A percentile compares a stretch with the other conserved stretches of the same genome.
phyloP scores from a whole-genome alignment of 805 yeast genomes.

The Metschnikowia lunata region DNA sequence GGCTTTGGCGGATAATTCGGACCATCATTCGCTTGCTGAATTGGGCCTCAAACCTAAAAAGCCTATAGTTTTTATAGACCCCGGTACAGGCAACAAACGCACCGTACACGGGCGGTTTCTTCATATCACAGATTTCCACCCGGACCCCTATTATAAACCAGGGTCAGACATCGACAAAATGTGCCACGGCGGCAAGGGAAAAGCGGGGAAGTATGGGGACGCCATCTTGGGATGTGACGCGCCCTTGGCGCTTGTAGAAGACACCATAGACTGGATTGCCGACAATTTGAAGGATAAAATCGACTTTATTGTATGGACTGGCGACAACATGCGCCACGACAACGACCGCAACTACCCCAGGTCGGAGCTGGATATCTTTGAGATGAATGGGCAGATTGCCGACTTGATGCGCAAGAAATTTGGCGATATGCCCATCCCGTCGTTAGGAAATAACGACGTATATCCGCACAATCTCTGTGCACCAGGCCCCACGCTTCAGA shows the following conservation, averaged over 20 bases:
- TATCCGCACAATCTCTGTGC: conserved; percentile 84
- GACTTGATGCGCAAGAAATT: conserved; percentile 49
- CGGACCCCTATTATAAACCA: conserved; percentile 60
- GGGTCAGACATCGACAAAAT: conserved; percentile 46
- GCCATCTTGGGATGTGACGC: conserved; percentile 77
- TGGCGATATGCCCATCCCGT: conserved; percentile 55
- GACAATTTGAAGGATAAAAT: conserved; percentile 66
- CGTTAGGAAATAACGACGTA: conserved; percentile 83
- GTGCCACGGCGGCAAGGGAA: conserved; percentile 58
- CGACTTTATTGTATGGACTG: conserved; percentile 88
- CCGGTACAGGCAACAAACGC: conserved; percentile 20
- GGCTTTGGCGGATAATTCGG: neutral
- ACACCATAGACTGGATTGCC: conserved; percentile 64
- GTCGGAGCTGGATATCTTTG: conserved; percentile 66
- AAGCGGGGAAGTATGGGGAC: conserved; percentile 68
- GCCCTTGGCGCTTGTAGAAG: conserved; percentile 56
- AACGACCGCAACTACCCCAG: conserved; percentile 73
- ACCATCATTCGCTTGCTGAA: neutral
- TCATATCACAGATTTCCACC: conserved; percentile 86
- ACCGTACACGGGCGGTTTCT: conserved; percentile 69
- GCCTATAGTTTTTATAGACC: conserved; percentile 22
- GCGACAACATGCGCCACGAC: conserved; percentile 84
- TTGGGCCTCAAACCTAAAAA: conserved; percentile 34
- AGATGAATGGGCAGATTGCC: conserved; percentile 59
- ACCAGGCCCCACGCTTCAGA: conserved; percentile 85